Evolutionary conservation across 495 filamentous ascomycete species (phyloP), one percentile per base, ranked within the genome.

Genomic region (Penicillium daleae): DNA sequence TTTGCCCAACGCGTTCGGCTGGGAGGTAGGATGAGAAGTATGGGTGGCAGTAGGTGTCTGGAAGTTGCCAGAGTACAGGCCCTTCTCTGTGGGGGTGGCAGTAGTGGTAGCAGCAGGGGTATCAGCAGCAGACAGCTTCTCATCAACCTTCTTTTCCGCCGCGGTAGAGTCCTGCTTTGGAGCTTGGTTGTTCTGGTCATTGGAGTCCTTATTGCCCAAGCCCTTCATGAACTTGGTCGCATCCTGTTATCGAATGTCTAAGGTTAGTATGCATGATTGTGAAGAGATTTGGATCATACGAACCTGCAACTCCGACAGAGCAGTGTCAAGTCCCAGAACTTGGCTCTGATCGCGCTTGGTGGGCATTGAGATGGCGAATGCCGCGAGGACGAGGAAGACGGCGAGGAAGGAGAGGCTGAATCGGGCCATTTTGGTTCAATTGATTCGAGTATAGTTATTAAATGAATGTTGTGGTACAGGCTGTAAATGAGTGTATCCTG

Each of bases 361-460:
- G 10, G 76, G 76, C 65, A 73, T 54, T 5, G 76, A 76, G 37
- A 72, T 58, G 48, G 71, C 71, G 31, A 74, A 56, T 22, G 70
- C 57, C 3, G 74, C 74, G 27, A 81, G 69, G 44, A 71, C 62
- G 22, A 77, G 53, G 62, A 75, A 67, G 44, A 75, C 54, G 44
- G 72, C 67, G 19, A 79, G 59, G 63, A 75, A 62, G 31, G 72
- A 75, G 40, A 77, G 39, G 39, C 32, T 76, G 68, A 76, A 63
- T 37, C 74, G 78, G 33, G 74, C 69, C 78, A 80, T 81, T 66
- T 31, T 74, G 67, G 33, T 60, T 21, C 21, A 12, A 22, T 56
- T 10, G 64, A 48, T 51, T 56, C 68, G 33, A 19, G 13, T 33
- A 33, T 55, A 52, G 31, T 17, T 17, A 8, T 26, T 10, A 13